Percentiles rank a stretch among this genome's conserved stretches.
These are phyloP conservation scores for Fusarium tanahbumbuense DNA, from an alignment of 2,329 filamentous ascomycete species.

Conservation along the genomic window DNA sequence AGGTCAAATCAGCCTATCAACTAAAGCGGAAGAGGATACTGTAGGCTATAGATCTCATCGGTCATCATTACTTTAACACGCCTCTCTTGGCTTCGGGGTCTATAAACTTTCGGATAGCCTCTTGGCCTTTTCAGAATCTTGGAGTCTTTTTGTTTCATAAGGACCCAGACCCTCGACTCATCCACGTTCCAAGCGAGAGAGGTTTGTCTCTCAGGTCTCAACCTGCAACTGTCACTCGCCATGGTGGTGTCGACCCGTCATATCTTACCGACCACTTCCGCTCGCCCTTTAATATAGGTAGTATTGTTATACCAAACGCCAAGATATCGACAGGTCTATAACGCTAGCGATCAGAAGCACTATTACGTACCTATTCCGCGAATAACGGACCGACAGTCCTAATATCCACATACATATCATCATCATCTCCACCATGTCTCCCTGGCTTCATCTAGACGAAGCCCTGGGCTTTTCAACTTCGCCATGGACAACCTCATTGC, in stretches of 20 bases:
- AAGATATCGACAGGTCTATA: constrained; percentile 18
- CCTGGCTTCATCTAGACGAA: constrained; percentile 29
- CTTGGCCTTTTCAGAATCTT: constrained; percentile 15
- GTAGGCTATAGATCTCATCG: not conserved
- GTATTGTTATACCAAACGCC: constrained; percentile 3
- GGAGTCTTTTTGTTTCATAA: constrained; percentile 4
- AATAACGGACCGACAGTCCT: not conserved
- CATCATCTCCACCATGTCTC: constrained; percentile 32
- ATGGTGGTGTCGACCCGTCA: constrained; percentile 24
- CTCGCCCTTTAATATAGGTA: constrained; percentile 2
- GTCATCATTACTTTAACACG: constrained; percentile 3
- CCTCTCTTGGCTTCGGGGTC: not conserved
- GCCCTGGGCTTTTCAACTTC: constrained; percentile 16
- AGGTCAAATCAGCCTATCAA: not conserved
- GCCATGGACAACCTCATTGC: constrained; percentile 24
- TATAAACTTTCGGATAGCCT: constrained; percentile 5
- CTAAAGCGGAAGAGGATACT: not conserved
- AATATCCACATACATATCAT: constrained; percentile 9
- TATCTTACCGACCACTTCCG: constrained; percentile 5
- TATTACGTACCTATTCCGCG: constrained; percentile 15
- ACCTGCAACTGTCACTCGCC: not conserved
- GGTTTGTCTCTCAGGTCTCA: not conserved
- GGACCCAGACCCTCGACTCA: constrained; percentile 15
- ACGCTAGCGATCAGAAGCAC: constrained; percentile 6
- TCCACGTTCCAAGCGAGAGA: constrained; percentile 1